Conservation (phyloP, 345 rosid genomes). For the Mangifera indica region DNA sequence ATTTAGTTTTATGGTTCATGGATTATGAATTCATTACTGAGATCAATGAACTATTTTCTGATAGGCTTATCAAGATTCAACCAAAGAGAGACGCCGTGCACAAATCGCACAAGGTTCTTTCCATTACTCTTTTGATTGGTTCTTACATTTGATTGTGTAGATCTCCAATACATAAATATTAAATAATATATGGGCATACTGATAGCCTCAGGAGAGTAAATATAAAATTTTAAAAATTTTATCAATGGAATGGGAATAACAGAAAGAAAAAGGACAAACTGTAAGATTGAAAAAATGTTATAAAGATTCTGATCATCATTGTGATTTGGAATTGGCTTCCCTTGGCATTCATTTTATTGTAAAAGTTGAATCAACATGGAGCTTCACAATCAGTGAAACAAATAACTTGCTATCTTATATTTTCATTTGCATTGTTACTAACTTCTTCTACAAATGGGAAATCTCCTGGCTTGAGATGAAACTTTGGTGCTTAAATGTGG, state of each 20-base stretch:
- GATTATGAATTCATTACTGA: neutral
- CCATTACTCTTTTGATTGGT: conserved; percentile 5
- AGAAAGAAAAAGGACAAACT: neutral
- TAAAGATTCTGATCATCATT: no score
- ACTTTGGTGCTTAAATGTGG: neutral
- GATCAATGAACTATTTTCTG: neutral
- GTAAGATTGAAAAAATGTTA: neutral
- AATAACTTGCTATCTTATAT: no score
- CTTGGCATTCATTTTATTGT: no score
- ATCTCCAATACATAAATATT: neutral
- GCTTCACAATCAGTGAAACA: no score
- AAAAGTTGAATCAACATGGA: no score
- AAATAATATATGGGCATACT: no score
- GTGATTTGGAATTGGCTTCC: no score
- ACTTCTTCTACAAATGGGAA: neutral
- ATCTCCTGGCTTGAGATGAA: neutral
- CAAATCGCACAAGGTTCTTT: conserved; percentile 91
- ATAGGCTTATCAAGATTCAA: conserved; percentile 86
- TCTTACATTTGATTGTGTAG: neutral
- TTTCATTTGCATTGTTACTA: neutral
- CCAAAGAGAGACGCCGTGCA: conserved; percentile 89
- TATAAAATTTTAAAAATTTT: neutral
- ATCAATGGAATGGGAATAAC: neutral
- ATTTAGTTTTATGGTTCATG: neutral
- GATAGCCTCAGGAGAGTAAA: neutral